A percentile compares a stretch with the other conserved stretches of the same genome.
phyloP scores from a whole-genome alignment of 108 stramenopile species.

The Fistulifera pelliculosa region DNA sequence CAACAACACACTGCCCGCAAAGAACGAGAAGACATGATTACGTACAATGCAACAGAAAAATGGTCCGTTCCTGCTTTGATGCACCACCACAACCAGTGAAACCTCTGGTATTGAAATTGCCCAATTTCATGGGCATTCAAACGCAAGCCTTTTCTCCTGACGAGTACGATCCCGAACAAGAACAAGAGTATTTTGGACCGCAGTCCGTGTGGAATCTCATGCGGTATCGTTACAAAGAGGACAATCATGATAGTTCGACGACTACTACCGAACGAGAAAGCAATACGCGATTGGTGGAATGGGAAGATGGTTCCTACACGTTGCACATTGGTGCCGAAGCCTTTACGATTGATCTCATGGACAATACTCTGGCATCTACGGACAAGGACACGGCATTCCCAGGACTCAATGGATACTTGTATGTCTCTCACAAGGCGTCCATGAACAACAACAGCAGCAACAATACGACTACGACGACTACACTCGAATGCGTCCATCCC shows the following conservation, averaged over 20 bases:
- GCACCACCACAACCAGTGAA: neutral
- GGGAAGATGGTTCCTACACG: slow-evolving; percentile 82
- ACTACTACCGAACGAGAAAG: slow-evolving; percentile 51
- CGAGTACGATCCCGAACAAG: slow-evolving; percentile 38
- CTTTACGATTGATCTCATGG: slow-evolving; percentile 59
- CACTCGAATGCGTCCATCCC: slow-evolving; percentile 61
- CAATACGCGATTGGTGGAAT: slow-evolving; percentile 77
- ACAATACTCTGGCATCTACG: neutral
- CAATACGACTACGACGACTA: slow-evolving; percentile 52
- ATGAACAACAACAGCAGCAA: slow-evolving; percentile 2
- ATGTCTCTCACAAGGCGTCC: slow-evolving; percentile 40
- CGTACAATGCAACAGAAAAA: slow-evolving; percentile 28
- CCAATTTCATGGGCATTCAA: slow-evolving; percentile 75
- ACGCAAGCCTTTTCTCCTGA: slow-evolving; percentile 50
- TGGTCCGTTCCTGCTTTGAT: slow-evolving; percentile 19
- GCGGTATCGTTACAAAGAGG: slow-evolving; percentile 66
- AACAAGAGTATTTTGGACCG: slow-evolving; percentile 55
- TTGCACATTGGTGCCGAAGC: slow-evolving; percentile 80
- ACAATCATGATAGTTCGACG: too few species aligned
- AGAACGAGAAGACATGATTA: slow-evolving; percentile 18
- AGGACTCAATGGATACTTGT: slow-evolving; percentile 65
- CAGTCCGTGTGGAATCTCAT: slow-evolving; percentile 69
- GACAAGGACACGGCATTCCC: slow-evolving; percentile 27
- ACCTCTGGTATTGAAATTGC: slow-evolving; percentile 50
- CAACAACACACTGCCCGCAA: too few species aligned